Percentiles rank a stretch among this genome's conserved stretches.
phyloP scores from a whole-genome alignment of 352 stramenopile species.

The Phytopythium ostracodes region DNA sequence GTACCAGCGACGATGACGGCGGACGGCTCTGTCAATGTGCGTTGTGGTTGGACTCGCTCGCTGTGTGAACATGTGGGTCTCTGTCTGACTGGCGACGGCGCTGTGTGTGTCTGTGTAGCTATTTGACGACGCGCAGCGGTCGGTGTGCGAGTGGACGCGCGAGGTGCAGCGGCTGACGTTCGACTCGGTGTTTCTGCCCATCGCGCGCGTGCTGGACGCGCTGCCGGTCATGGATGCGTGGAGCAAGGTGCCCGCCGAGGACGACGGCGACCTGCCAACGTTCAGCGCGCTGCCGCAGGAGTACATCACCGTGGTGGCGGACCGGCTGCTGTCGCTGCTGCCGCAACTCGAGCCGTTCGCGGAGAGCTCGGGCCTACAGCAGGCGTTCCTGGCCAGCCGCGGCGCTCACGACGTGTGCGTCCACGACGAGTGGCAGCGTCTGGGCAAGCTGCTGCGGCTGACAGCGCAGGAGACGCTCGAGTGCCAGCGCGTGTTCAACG shows the following conservation, averaged over 20 bases:
- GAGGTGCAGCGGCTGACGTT: conserved; percentile 67
- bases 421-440: conserved; percentile 39
- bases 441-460: conserved; percentile 47
- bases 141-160: conserved; percentile 42
- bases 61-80: too few species aligned
- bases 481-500: conserved; percentile 44
- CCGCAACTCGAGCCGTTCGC: conserved; percentile 81
- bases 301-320: conserved; percentile 80
- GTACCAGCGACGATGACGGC: background rate
- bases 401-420: conserved; percentile 45
- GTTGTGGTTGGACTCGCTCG: background rate
- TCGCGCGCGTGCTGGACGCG: conserved; percentile 39
- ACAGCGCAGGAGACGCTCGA: conserved; percentile 30
- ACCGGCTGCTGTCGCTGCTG: conserved; percentile 72
- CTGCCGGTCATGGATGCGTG: conserved; percentile 47
- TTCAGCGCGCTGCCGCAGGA: conserved; percentile 82
- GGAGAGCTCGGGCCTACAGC: conserved; percentile 57
- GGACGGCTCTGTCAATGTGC: background rate
- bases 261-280: conserved; percentile 41
- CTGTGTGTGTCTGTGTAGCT: conserved; percentile 22
- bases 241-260: background rate
- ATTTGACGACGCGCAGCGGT: conserved; percentile 39
- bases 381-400: conserved; percentile 49
- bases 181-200: conserved; percentile 65
- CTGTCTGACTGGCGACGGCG: too few species aligned